Percentiles rank a stretch among this genome's conserved stretches.
Conservation (phyloP, 148 eudicot genomes). For the Talinum fruticosum region DNA sequence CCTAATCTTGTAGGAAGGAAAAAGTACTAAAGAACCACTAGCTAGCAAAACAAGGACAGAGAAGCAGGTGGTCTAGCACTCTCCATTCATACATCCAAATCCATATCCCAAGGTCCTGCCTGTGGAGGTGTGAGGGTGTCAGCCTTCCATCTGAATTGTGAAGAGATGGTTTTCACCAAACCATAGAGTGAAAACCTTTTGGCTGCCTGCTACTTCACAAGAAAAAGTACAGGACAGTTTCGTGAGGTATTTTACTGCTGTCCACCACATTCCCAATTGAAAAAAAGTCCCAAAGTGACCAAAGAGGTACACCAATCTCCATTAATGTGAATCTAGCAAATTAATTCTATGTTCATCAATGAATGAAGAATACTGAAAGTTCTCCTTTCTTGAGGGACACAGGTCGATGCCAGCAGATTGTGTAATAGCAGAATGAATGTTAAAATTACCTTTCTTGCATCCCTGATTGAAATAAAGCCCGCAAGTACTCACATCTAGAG, state of each 20-base stretch:
- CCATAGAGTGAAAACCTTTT: neutral
- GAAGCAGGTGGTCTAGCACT: neutral
- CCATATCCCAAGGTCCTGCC: neutral
- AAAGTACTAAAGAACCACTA: too few relatives aligned
- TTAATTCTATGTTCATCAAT: neutral
- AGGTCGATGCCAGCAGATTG: neutral
- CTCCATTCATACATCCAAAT: neutral
- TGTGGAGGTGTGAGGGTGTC: too few relatives aligned
- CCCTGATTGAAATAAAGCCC: conserved; percentile 73
- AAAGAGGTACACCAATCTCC: neutral
- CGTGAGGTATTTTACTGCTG: neutral
- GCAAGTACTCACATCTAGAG: conserved; percentile 61
- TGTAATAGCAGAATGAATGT: neutral
- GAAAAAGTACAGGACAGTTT: neutral
- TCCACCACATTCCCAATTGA: neutral
- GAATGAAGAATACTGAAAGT: neutral
- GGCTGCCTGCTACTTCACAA: neutral
- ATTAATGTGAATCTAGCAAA: neutral
- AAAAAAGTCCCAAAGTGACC: neutral
- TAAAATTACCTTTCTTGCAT: conserved; percentile 80
- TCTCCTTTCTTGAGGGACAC: neutral
- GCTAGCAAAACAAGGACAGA: neutral
- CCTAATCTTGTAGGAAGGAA: neutral
- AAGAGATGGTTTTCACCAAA: neutral
- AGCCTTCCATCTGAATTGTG: neutral